Conservation (phyloP, 139 green algal species). For the Micromonas pusilla region DNA sequence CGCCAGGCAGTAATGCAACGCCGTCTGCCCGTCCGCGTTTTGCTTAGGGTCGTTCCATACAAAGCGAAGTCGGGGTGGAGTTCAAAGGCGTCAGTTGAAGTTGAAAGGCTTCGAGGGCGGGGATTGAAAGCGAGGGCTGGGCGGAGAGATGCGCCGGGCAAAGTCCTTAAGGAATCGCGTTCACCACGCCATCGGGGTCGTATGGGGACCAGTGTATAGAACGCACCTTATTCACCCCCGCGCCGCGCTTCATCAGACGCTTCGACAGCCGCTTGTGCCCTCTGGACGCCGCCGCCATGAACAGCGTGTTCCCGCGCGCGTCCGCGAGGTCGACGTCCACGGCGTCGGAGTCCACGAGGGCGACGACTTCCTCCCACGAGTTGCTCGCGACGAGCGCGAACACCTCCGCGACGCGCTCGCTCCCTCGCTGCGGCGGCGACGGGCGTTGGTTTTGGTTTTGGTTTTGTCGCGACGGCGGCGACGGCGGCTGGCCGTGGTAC, state of each 20-base stretch:
- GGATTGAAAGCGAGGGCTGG: no score
- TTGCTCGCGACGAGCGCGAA: background rate
- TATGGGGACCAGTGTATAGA: no score
- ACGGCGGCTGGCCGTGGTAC: no score
- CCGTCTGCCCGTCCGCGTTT: conserved; percentile 6
- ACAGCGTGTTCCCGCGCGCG: conserved; percentile 6
- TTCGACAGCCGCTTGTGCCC: conserved; percentile 4
- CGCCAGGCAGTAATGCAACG: conserved; percentile 20
- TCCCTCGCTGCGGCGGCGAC: background rate
- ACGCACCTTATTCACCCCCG: conserved; percentile 12
- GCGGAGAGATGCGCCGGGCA: no score
- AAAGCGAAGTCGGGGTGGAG: no score
- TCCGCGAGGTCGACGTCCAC: conserved; percentile 1
- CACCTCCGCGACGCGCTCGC: background rate
- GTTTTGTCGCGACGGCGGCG: no score
- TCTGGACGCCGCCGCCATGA: background rate
- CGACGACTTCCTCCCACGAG: background rate
- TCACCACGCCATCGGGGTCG: no score
- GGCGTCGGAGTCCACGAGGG: background rate
- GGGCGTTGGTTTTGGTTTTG: no score
- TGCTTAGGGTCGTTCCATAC: no score
- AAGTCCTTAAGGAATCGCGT: no score
- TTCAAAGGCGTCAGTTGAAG: no score
- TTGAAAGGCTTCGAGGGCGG: no score
- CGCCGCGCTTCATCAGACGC: background rate